Percentiles rank a stretch among this genome's conserved stretches.
Evolutionary conservation across 1,284 basidiomycete species (phyloP).

Genomic region (Cronartium ribicola): DNA sequence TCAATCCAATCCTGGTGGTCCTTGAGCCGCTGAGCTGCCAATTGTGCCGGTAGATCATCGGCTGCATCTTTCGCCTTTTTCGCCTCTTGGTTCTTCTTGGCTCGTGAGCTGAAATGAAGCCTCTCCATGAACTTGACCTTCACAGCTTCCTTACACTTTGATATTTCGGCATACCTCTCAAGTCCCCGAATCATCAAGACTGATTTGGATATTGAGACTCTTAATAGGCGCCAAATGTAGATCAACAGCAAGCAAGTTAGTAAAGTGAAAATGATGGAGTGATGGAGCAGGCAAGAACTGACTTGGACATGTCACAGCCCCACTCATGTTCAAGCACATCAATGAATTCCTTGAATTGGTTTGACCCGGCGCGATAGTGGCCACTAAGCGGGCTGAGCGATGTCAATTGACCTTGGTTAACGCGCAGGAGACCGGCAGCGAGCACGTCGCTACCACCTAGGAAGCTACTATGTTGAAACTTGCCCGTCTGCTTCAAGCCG

Average conservation of each 20-base stretch:
- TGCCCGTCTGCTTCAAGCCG: conserved; percentile 62
- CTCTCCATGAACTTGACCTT: conserved; percentile 43
- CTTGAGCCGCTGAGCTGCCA: conserved; percentile 2
- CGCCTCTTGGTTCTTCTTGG: conserved; percentile 21
- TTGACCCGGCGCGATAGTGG: conserved; percentile 63
- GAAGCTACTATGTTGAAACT: conserved; percentile 69
- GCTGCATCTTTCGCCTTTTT: conserved; percentile 22
- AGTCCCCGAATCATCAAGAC: conserved; percentile 48
- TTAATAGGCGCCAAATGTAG: not conserved
- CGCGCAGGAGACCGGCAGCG: conserved; percentile 62
- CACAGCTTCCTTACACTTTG: conserved; percentile 50
- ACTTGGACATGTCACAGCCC: conserved; percentile 63
- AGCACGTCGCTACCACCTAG: conserved; percentile 54
- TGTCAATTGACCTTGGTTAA: conserved; percentile 63
- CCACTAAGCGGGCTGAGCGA: conserved; percentile 65
- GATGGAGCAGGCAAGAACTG: conserved; percentile 45
- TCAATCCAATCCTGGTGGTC: conserved; percentile 22
- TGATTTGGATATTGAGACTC: conserved; percentile 43
- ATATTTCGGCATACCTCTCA: conserved; percentile 51
- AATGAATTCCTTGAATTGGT: conserved; percentile 67
- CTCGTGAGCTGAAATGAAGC: conserved; percentile 44
- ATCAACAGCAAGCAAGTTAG: not conserved
- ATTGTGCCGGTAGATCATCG: conserved; percentile 15
- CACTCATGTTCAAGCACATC: conserved; percentile 57
- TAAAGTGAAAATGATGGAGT: not conserved